Conservation (phyloP, 345 rosid genomes). For the Leavenworthia alabamica region DNA sequence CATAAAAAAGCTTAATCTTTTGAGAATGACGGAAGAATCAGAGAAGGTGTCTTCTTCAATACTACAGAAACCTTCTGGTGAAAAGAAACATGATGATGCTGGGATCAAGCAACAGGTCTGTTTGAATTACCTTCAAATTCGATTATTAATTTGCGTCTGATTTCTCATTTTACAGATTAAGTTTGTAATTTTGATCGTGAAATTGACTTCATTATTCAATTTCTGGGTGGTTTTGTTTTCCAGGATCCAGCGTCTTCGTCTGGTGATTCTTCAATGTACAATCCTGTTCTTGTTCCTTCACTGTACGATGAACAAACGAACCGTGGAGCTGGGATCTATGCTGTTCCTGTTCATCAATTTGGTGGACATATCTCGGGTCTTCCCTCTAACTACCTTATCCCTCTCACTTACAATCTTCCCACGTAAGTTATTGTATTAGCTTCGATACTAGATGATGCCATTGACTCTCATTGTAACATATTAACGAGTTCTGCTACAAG, state of each 20-base stretch:
- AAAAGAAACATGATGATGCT: slow-evolving; percentile 25
- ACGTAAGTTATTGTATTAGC: slow-evolving; percentile 48
- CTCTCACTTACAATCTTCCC: slow-evolving; percentile 81
- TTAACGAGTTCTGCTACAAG: too few relatives aligned
- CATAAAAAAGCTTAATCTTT: slow-evolving; percentile 6
- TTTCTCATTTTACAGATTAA: not conserved
- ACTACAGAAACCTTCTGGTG: slow-evolving; percentile 22
- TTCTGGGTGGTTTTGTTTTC: not conserved
- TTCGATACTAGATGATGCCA: not conserved
- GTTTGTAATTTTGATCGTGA: too few relatives aligned
- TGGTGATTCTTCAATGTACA: too few relatives aligned
- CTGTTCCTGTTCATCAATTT: slow-evolving; percentile 63
- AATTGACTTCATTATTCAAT: slow-evolving; percentile 6
- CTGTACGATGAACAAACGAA: slow-evolving; percentile 58
- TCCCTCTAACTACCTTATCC: slow-evolving; percentile 72
- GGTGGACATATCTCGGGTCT: slow-evolving; percentile 57
- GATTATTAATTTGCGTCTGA: not conserved
- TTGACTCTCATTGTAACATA: too few relatives aligned
- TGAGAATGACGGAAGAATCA: slow-evolving; percentile 42
- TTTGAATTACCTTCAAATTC: not conserved
- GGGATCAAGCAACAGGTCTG: slow-evolving; percentile 43
- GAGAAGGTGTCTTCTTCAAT: slow-evolving; percentile 30
- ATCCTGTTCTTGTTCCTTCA: slow-evolving; percentile 47
- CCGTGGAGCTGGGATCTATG: slow-evolving; percentile 81
- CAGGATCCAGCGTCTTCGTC: slow-evolving; percentile 43